Base-by-base conservation (phyloP, 805 yeast genomes). In the Gaillardinia entomophila region DNA sequence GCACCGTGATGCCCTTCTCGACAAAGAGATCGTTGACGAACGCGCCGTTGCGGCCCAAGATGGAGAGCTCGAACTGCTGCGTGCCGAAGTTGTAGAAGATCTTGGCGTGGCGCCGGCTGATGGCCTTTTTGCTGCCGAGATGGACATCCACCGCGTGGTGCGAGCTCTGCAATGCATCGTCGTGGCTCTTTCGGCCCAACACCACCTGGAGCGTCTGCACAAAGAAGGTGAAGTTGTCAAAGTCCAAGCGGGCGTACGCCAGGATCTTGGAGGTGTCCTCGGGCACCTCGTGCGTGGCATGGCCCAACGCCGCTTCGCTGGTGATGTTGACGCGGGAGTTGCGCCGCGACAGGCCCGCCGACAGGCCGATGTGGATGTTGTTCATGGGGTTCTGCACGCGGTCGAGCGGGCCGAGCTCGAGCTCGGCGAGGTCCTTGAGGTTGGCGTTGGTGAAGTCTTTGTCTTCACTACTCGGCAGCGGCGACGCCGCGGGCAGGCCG, bases 11-110 rank as follows among this genome's bases (percentile, higher is more conserved):
- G 6, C 96, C 97, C 39, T 83, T 77, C 51, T 87, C 96, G 5
- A 92, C 82, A 55, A 90, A 92, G 23, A 68, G 68, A 43, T 88
- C 96, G 56, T 90, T 92, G 3, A 92, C 95, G 66, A 92, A 92
- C 2, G 97, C 97, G 24, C 98, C 98, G 55, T 92, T 92, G 46
- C 96, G 73, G 13, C 98, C 98, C 45, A 89, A 68, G 2, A 92
- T 88, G 6, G 94, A 80, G 28, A 92, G 63, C 57, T 92, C 98
- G 51, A 92, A 92, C 42, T 95, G 63, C 53, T 90, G 97, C 3
- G 94, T 88, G 3, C 96, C 97, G 59, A 92, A 92, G 54, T 92
- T 92, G 64, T 90, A 92, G 55, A 89, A 90, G 12, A 92, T 90
- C 58, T 86, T 89, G 4, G 97, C 98, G 58, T 92, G 98, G 37